Conservation (phyloP, 176 grass and related monocot genomes). For the Bromus sterilis region DNA sequence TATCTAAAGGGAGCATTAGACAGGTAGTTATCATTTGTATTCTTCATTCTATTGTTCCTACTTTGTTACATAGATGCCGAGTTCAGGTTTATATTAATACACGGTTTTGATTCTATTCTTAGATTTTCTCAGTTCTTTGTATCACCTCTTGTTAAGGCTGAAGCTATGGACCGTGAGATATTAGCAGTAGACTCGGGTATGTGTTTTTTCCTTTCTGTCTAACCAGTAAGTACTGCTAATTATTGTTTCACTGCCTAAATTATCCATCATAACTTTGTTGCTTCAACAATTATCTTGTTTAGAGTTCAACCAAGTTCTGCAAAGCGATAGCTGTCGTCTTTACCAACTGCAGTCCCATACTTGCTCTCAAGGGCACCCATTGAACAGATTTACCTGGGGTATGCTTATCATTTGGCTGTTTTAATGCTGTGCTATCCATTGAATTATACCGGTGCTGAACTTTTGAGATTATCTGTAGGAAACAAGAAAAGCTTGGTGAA, state of each 20-base stretch:
- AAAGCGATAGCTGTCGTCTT: slow-evolving; percentile 82
- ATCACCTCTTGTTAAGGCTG: slow-evolving; percentile 90
- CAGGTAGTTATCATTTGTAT: slow-evolving; percentile 42
- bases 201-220: slow-evolving; percentile 18
- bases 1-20: slow-evolving; percentile 82
- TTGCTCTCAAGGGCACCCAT: slow-evolving; percentile 65
- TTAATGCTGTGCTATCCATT: background rate
- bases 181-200: slow-evolving; percentile 93
- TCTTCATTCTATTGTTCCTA: slow-evolving; percentile 22
- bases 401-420: slow-evolving; percentile 27
- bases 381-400: slow-evolving; percentile 98
- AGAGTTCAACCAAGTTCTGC: slow-evolving; percentile 94
- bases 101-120: slow-evolving; percentile 36
- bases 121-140: slow-evolving; percentile 99
- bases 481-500: slow-evolving; percentile 97
- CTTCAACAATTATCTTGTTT: slow-evolving; percentile 22
- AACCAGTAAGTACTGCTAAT: background rate
- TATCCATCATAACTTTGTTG: slow-evolving; percentile 16
- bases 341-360: slow-evolving; percentile 86
- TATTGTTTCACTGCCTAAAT: slow-evolving; percentile 15
- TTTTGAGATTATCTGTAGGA: slow-evolving; percentile 49
- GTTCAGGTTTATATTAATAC: slow-evolving; percentile 14
- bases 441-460: slow-evolving; percentile 18
- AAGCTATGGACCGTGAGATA: slow-evolving; percentile 96
- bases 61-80: background rate